phyloP scores from a whole-genome alignment of 192 early-diverging fungal species.

The Pilobolus umbonatus region DNA sequence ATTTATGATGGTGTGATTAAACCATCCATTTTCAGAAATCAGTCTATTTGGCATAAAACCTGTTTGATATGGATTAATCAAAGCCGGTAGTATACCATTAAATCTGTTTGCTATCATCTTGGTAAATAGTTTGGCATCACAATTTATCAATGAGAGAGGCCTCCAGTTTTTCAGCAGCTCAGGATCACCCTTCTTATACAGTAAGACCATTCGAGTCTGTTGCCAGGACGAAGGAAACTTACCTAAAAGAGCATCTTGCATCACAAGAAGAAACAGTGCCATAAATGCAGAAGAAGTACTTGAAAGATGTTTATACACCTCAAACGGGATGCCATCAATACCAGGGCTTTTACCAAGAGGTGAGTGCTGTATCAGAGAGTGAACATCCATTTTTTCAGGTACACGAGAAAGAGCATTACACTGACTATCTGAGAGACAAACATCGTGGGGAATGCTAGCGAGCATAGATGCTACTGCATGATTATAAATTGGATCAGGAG shows the following conservation, averaged over 20 bases:
- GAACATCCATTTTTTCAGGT: too few relatives aligned
- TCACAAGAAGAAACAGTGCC: not conserved
- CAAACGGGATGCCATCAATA: slow-evolving; percentile 3
- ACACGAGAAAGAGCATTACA: too few relatives aligned
- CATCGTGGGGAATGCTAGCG: not conserved
- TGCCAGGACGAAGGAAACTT: not conserved
- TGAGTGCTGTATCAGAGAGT: not conserved
- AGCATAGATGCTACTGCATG: not conserved
- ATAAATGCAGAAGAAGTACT: too few relatives aligned
- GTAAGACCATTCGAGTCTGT: slow-evolving; percentile 17
- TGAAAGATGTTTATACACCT: too few relatives aligned
- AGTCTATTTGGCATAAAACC: slow-evolving; percentile 16
- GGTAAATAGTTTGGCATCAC: slow-evolving; percentile 24
- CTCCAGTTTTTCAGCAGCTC: slow-evolving; percentile 15
- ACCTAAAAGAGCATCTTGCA: not conserved
- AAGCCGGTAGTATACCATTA: not conserved
- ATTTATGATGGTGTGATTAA: not conserved
- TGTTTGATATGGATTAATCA: slow-evolving; percentile 20
- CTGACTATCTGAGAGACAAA: too few relatives aligned
- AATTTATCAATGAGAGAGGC: slow-evolving; percentile 16
- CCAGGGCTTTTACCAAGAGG: slow-evolving; percentile 7
- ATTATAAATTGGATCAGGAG: not conserved
- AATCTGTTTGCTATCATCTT: not conserved
- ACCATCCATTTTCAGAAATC: slow-evolving; percentile 15
- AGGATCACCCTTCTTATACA: slow-evolving; percentile 26